Conservation (phyloP, 2,329 filamentous ascomycete species). For the Verticillium klebahnii region DNA sequence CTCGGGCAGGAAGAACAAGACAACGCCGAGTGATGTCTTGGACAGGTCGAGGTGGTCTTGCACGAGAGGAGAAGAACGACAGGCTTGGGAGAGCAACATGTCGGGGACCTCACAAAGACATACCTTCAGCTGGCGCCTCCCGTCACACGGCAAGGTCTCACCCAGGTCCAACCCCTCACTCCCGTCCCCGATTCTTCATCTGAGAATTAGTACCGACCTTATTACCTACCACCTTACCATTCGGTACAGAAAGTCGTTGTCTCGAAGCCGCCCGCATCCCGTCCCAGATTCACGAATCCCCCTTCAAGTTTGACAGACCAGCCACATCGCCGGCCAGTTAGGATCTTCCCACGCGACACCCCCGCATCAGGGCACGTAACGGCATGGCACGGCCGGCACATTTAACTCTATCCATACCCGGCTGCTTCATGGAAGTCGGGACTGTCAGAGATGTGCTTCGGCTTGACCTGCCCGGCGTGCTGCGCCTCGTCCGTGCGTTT, state of each 20-base stretch:
- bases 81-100: neutral
- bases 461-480: conserved; percentile 25
- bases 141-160: neutral
- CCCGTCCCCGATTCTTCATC: neutral
- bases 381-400: neutral
- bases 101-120: neutral
- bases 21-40: too few species aligned
- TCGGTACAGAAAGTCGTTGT: too few species aligned
- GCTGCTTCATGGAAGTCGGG: neutral
- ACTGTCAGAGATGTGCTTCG: conserved; percentile 32
- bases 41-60: neutral
- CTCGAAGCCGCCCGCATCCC: neutral
- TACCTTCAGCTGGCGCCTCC: neutral
- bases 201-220: neutral
- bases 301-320: too few species aligned
- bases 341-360: neutral
- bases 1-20: too few species aligned
- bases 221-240: neutral
- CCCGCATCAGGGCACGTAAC: neutral
- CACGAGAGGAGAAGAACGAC: too few species aligned
- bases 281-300: neutral
- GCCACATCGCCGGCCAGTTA: neutral
- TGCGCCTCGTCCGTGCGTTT: conserved; percentile 7
- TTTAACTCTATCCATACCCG: neutral
- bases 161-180: neutral